phyloP scores from a whole-genome alignment of 306 rosid genomes.

The Spatholobus suberectus region DNA sequence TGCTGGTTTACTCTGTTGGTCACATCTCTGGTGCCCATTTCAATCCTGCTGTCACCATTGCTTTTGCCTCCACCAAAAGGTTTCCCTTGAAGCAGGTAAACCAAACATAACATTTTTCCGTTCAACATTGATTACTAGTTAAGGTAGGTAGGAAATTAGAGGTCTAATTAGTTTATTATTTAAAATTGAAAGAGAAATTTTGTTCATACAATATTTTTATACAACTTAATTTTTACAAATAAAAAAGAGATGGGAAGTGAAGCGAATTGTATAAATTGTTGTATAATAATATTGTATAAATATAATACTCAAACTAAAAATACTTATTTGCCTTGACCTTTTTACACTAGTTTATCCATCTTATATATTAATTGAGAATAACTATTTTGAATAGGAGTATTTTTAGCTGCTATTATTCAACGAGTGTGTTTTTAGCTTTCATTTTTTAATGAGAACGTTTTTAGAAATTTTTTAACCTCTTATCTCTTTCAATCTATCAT shows the following conservation, averaged over 20 bases:
- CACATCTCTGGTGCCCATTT: slow-evolving; percentile 97
- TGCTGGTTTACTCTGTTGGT: slow-evolving; percentile 74
- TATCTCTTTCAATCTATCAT: too few species aligned
- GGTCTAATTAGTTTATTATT: slow-evolving; percentile 28
- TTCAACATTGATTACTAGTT: neutral
- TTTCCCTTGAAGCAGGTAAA: slow-evolving; percentile 80
- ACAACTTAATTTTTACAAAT: too few species aligned
- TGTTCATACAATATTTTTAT: neutral
- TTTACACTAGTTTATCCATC: neutral
- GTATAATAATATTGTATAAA: neutral
- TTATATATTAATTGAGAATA: too few species aligned
- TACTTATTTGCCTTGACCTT: neutral
- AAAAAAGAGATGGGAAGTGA: neutral
- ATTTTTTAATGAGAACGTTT: too few species aligned
- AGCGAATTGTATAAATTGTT: too few species aligned
- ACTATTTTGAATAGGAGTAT: too few species aligned
- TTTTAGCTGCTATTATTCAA: too few species aligned
- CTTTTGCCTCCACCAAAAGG: slow-evolving; percentile 69
- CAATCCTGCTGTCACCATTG: slow-evolving; percentile 89
- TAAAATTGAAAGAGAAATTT: neutral
- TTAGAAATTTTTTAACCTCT: too few species aligned
- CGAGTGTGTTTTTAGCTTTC: too few species aligned
- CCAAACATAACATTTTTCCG: slow-evolving; percentile 21
- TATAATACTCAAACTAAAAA: neutral
- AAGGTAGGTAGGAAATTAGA: slow-evolving; percentile 24